Evolutionary conservation across 495 filamentous ascomycete genomes (phyloP).

Genomic region (Lophiostoma macrostomum): DNA sequence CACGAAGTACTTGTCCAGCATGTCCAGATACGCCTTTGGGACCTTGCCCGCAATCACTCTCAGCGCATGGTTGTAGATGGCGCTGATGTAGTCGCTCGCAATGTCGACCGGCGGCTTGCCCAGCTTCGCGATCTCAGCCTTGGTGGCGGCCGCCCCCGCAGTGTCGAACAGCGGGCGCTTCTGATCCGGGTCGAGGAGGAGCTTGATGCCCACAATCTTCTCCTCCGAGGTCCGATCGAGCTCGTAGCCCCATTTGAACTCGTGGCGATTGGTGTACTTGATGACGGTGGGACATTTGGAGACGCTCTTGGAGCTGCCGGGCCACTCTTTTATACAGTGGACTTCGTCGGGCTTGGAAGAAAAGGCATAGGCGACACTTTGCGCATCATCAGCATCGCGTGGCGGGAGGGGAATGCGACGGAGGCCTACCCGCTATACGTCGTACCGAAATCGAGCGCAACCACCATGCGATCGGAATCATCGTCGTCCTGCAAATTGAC

Average conservation of each 20-base stretch:
- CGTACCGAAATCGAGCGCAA: conserved; percentile 9
- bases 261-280: no score
- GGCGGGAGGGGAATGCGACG: no score
- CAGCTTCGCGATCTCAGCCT: neutral
- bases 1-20: neutral
- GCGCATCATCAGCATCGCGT: neutral
- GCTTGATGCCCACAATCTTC: conserved; percentile 1
- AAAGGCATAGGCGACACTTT: conserved; percentile 7
- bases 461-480: neutral
- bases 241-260: conserved; percentile 8
- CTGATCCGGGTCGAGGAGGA: conserved; percentile 1
- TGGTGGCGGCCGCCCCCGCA: neutral
- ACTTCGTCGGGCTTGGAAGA: conserved; percentile 6
- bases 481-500: neutral
- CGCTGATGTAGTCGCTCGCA: conserved; percentile 10
- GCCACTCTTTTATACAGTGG: conserved; percentile 1
- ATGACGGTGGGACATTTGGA: no score
- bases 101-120: conserved; percentile 4
- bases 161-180: neutral
- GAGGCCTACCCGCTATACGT: conserved; percentile 2
- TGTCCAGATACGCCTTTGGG: conserved; percentile 2
- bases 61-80: conserved; percentile 7
- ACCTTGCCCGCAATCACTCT: neutral
- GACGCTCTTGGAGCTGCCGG: no score
- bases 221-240: neutral